A percentile compares a stretch with the other conserved stretches of the same genome.
Conservation (phyloP, 352 stramenopile species). For the Pythium aphanidermatum region DNA sequence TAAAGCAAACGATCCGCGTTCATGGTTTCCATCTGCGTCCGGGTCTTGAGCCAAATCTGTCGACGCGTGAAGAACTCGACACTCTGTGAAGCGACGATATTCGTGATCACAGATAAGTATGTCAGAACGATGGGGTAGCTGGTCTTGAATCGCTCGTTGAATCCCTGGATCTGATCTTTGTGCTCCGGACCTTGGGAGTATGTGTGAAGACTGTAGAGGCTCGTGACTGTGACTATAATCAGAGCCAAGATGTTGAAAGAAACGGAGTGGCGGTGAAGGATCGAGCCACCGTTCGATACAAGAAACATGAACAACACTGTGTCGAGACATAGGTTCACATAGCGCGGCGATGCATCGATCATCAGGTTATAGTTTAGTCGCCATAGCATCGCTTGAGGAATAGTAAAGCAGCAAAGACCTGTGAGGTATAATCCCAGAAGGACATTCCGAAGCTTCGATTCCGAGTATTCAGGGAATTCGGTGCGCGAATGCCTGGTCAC, state of each 20-base stretch:
- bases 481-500: slow-evolving; percentile 29
- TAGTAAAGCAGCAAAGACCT: slow-evolving; percentile 43
- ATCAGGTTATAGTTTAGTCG: slow-evolving; percentile 45
- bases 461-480: slow-evolving; percentile 51
- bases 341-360: slow-evolving; percentile 55
- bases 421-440: slow-evolving; percentile 53
- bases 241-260: slow-evolving; percentile 59
- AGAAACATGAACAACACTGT: slow-evolving; percentile 80
- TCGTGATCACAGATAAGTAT: slow-evolving; percentile 72
- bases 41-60: slow-evolving; percentile 82
- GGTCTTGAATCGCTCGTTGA: slow-evolving; percentile 72
- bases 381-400: slow-evolving; percentile 50
- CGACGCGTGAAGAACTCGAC: slow-evolving; percentile 78
- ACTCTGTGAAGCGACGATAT: slow-evolving; percentile 72
- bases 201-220: slow-evolving; percentile 32
- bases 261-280: slow-evolving; percentile 60
- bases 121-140: slow-evolving; percentile 79
- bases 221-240: slow-evolving; percentile 38
- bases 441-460: slow-evolving; percentile 58
- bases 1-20: slow-evolving; percentile 80
- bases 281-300: slow-evolving; percentile 74
- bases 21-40: slow-evolving; percentile 78
- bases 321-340: slow-evolving; percentile 77
- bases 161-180: slow-evolving; percentile 30
- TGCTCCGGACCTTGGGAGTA: slow-evolving; percentile 32